Base-by-base conservation (phyloP, 495 filamentous ascomycete genomes). In the Choiromyces venosus region DNA sequence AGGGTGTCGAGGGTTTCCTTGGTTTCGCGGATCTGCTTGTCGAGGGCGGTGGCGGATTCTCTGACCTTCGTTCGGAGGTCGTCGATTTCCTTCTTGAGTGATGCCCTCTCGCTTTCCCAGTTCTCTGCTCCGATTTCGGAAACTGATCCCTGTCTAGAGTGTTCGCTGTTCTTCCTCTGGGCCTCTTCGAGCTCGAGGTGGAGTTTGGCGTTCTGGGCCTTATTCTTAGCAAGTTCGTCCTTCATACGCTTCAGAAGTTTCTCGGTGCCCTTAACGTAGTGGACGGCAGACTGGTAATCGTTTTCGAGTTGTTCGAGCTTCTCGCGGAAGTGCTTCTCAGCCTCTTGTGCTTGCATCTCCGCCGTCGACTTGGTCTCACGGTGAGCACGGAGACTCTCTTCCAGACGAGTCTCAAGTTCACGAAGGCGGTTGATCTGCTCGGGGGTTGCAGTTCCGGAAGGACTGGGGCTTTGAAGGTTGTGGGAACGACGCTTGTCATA, bases 231-330 rank as follows among this genome's bases (percentile, higher is more conserved):
- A 18, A 98, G 85, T 82, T 99, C 95, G 76, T 97, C 93, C 85
- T 99, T 98, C 89, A 99, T 96, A 78, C 94, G 93, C 83, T 94
- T 94, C 36, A 99, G 86, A 92, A 99, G 96, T 87, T 97, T 97
- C 83, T 99, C 96, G 1, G 94, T 97, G 56, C 95, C 96, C 81
- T 97, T 96, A 75, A 99, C 93, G 81, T 99, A 99, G 83, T 97
- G 94, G n/a, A 98, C 94, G 18, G 96, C 94, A n/a, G 96, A 97
- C 81, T 96, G 93, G 81, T 99, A 97, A 81, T 99, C 95, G 81
- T 92, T 93, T 81, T 97, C 93, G 35, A 99, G 88, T 80, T 96
- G 92, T 70, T 91, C 88, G 70, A 99, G 85, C 82, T 97, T 97
- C 81, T 96, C 94, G 67, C 92, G 89, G 84, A 94, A 98, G 66